Evolutionary conservation across 345 rosid genomes (phyloP).

Genomic region (Eutrema yunnanense): DNA sequence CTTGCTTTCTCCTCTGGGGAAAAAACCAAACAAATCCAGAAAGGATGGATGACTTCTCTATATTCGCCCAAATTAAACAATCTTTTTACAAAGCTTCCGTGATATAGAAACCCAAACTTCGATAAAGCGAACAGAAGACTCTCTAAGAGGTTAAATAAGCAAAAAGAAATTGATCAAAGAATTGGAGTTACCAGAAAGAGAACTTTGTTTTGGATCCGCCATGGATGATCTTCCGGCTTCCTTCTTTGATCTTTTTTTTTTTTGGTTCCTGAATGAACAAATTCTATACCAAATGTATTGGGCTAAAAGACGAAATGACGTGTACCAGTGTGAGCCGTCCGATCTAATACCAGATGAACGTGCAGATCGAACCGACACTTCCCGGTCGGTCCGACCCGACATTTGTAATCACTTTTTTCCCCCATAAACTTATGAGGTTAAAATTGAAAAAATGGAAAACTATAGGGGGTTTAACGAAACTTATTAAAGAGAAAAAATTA

Average conservation of each 20-base stretch:
- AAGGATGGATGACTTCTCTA: background rate
- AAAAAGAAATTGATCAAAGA: background rate
- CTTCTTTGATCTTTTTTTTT: background rate
- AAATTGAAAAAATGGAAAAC: background rate
- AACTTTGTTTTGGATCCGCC: slow-evolving; percentile 22
- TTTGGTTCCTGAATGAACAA: accelerated
- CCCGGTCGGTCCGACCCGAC: background rate
- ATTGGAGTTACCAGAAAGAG: background rate
- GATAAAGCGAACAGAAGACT: background rate
- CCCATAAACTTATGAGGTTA: background rate
- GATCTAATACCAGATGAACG: background rate
- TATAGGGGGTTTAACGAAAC: too few species aligned
- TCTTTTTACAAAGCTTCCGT: background rate
- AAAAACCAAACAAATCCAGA: background rate
- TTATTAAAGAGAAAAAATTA: background rate
- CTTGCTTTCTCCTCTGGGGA: slow-evolving; percentile 28
- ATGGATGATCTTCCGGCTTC: slow-evolving; percentile 8
- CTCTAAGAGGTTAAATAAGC: background rate
- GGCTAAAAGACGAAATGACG: background rate
- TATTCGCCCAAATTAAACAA: background rate
- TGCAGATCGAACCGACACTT: background rate
- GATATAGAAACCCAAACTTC: background rate
- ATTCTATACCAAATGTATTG: background rate
- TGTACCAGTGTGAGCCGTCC: background rate
- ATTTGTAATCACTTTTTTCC: background rate